Evolutionary conservation across 495 filamentous ascomycete species (phyloP).

Genomic region (Aspergillus diversus): DNA sequence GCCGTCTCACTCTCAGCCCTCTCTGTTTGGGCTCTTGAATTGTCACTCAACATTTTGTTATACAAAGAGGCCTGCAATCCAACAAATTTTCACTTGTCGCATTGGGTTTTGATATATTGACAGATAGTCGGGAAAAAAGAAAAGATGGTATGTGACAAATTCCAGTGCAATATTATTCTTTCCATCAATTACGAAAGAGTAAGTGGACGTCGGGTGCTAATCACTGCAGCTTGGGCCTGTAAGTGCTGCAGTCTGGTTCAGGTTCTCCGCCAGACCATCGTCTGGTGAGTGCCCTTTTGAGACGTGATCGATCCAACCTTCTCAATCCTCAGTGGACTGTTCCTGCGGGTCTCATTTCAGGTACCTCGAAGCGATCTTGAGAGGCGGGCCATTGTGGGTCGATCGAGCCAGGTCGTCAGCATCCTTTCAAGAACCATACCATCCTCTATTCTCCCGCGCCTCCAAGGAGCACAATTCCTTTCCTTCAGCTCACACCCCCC

Average conservation of each 20-base stretch:
- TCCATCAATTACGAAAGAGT: too few species aligned
- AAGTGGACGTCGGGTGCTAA: too few species aligned
- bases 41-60: conserved; percentile 14
- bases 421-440: too few species aligned
- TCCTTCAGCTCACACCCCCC: too few species aligned
- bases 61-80: background rate
- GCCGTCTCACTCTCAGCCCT: conserved; percentile 16
- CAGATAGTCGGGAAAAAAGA: background rate
- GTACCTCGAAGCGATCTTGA: background rate
- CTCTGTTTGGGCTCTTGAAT: conserved; percentile 8
- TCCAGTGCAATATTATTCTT: too few species aligned
- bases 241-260: background rate
- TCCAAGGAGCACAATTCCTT: too few species aligned
- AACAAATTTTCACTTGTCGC: background rate
- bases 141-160: background rate
- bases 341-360: conserved; percentile 13
- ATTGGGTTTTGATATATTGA: background rate
- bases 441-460: too few species aligned
- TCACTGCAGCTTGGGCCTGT: background rate
- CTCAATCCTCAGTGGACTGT: background rate
- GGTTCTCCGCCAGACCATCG: background rate
- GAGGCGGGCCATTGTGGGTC: conserved; percentile 2
- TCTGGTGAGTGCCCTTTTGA: background rate
- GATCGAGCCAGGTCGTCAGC: too few species aligned
- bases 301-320: background rate